Evolutionary conservation across 2,329 filamentous ascomycete species (phyloP).

Genomic region (Colletotrichum cuscutae): DNA sequence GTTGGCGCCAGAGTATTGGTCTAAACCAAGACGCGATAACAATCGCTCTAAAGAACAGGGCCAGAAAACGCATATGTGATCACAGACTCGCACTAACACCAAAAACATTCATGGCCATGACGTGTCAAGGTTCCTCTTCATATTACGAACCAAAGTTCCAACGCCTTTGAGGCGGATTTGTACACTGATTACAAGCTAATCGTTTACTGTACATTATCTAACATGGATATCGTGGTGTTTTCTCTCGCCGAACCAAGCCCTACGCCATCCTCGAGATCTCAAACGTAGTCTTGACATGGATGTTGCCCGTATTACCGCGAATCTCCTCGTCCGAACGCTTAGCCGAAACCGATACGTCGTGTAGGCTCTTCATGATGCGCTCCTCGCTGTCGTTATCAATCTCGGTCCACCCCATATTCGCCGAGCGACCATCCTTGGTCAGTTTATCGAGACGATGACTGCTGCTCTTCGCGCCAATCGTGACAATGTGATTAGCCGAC

Average conservation of each 20-base stretch:
- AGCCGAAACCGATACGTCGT: constrained; percentile 7
- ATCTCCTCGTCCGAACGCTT: constrained; percentile 22
- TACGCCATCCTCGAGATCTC: background rate
- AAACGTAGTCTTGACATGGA: constrained; percentile 22
- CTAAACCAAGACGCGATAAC: no score
- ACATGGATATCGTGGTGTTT: background rate
- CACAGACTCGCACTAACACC: background rate
- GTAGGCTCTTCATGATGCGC: constrained; percentile 29
- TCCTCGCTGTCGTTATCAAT: constrained; percentile 39
- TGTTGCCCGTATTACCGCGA: background rate
- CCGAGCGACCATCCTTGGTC: constrained; percentile 31
- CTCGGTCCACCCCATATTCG: constrained; percentile 36
- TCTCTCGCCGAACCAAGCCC: no score
- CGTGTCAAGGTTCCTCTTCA: background rate
- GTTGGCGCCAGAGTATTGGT: no score
- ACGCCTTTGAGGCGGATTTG: background rate
- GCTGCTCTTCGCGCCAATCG: constrained; percentile 35
- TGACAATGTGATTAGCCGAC: constrained; percentile 34
- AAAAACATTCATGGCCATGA: background rate
- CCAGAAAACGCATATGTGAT: no score
- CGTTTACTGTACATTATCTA: background rate
- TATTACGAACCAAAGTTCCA: background rate
- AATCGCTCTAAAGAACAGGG: no score
- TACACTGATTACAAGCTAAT: background rate
- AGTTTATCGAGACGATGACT: constrained; percentile 33